Percentiles rank a stretch among this genome's conserved stretches.
These are phyloP conservation scores for Coemansia sp. DNA, from an alignment of 192 early-diverging fungal genomes.

Conservation along the genomic window DNA sequence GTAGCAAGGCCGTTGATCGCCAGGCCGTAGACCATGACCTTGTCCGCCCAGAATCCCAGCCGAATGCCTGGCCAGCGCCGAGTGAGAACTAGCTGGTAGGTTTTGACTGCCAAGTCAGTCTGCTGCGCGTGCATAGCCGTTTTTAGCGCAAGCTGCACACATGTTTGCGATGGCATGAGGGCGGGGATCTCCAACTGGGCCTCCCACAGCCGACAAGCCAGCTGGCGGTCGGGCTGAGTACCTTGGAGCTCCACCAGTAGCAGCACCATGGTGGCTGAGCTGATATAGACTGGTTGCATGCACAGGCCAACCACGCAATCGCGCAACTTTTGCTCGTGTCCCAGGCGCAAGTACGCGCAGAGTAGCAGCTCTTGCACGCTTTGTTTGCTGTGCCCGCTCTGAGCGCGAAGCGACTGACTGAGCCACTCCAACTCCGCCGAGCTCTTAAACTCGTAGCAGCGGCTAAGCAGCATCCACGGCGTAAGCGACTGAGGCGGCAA, in stretches of 20 bases:
- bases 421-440: slow-evolving; percentile 17
- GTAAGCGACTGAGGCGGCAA: slow-evolving; percentile 31
- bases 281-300: slow-evolving; percentile 7
- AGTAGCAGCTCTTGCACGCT: slow-evolving; percentile 30
- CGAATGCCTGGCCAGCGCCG: slow-evolving; percentile 19
- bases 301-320: slow-evolving; percentile 16
- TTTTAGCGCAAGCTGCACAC: slow-evolving; percentile 42
- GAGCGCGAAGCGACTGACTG: slow-evolving; percentile 13
- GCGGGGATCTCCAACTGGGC: slow-evolving; percentile 2
- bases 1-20: slow-evolving; percentile 27
- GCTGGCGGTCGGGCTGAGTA: slow-evolving; percentile 20
- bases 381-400: slow-evolving; percentile 10
- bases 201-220: slow-evolving; percentile 46
- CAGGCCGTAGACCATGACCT: slow-evolving; percentile 50
- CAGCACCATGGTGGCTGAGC: slow-evolving; percentile 10
- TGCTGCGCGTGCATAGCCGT: slow-evolving; percentile 26
- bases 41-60: slow-evolving; percentile 45
- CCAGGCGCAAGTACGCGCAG: slow-evolving; percentile 31
- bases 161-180: slow-evolving; percentile 37
- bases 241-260: slow-evolving; percentile 32
- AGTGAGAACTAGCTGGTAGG: slow-evolving; percentile 32
- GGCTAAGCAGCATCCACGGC: slow-evolving; percentile 48
- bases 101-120: slow-evolving; percentile 22
- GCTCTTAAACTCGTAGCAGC: slow-evolving; percentile 21
- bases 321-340: slow-evolving; percentile 25